Evolutionary conservation across 306 rosid species (phyloP).

Genomic region (Luffa aegyptiaca): DNA sequence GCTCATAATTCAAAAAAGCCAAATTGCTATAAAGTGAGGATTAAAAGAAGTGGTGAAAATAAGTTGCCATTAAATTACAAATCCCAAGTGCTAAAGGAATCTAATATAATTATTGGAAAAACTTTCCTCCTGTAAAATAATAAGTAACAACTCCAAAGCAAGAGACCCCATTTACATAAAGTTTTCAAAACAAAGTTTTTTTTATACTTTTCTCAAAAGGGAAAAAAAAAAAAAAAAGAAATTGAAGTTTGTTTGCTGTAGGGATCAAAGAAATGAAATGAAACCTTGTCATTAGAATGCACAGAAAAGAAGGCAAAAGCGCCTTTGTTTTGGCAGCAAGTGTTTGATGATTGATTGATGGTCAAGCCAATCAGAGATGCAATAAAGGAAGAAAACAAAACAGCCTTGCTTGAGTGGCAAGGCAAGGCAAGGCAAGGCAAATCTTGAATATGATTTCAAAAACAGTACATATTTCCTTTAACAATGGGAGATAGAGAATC

Average conservation of each 20-base stretch:
- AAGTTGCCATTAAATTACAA: not conserved
- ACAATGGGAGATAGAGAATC: not conserved
- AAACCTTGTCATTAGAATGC: not conserved
- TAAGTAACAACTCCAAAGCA: not conserved
- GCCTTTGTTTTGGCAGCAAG: constrained; percentile 2
- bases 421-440: not conserved
- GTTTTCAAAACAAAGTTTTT: not conserved
- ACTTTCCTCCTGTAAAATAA: not conserved
- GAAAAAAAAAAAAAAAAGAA: not conserved
- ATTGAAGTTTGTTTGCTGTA: not conserved
- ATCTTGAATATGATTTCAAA: not conserved
- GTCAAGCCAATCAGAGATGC: not conserved
- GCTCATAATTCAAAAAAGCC: not conserved
- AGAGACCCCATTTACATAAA: not conserved
- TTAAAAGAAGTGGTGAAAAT: not conserved
- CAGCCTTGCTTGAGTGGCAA: not conserved
- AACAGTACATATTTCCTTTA: not conserved
- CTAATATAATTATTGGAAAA: constrained; percentile 2
- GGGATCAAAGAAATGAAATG: not conserved
- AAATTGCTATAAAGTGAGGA: not conserved
- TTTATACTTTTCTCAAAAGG: not conserved
- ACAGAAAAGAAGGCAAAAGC: not conserved
- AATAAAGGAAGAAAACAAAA: not conserved
- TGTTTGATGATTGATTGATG: not conserved
- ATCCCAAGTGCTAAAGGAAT: constrained; percentile 5